Conservation (phyloP, 2,329 filamentous ascomycete species). For the Exserohilum rostratum region DNA sequence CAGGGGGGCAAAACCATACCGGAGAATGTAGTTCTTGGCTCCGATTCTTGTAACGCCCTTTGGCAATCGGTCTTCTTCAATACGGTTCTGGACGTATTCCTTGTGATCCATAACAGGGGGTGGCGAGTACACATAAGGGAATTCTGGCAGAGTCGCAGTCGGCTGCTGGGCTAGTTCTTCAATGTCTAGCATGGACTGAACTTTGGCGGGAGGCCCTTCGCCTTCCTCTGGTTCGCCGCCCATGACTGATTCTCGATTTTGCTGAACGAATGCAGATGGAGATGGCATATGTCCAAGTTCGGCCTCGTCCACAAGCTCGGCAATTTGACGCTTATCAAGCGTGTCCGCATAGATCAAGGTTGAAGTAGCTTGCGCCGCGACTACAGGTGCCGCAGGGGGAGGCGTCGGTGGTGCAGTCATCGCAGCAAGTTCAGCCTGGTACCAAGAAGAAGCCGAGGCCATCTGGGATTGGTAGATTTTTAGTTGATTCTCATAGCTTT, state of each 20-base stretch:
- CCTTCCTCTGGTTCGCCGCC: slow-evolving; percentile 28
- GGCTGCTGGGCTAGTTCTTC: slow-evolving; percentile 19
- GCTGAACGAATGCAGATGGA: slow-evolving; percentile 3
- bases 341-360: slow-evolving; percentile 27
- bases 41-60: slow-evolving; percentile 62
- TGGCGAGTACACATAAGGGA: slow-evolving; percentile 42
- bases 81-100: slow-evolving; percentile 45
- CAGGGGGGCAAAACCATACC: slow-evolving; percentile 42
- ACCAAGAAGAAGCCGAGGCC: slow-evolving; percentile 39
- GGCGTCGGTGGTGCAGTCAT: slow-evolving; percentile 30
- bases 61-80: slow-evolving; percentile 55
- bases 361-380: slow-evolving; percentile 23
- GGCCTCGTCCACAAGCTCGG: slow-evolving; percentile 31
- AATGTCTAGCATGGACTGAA: slow-evolving; percentile 20
- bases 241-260: slow-evolving; percentile 22
- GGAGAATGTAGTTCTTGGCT: slow-evolving; percentile 67
- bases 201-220: slow-evolving; percentile 32
- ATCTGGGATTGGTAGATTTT: slow-evolving; percentile 44
- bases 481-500: slow-evolving; percentile 41
- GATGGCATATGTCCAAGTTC: slow-evolving; percentile 22
- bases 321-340: slow-evolving; percentile 35
- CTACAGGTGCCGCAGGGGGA: slow-evolving; percentile 8
- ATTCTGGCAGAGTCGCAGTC: slow-evolving; percentile 30
- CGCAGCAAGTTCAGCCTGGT: slow-evolving; percentile 34
- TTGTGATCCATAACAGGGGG: slow-evolving; percentile 39